Base-by-base conservation (phyloP, 495 filamentous ascomycete species). In the Lasiosphaeriaceae sp. region DNA sequence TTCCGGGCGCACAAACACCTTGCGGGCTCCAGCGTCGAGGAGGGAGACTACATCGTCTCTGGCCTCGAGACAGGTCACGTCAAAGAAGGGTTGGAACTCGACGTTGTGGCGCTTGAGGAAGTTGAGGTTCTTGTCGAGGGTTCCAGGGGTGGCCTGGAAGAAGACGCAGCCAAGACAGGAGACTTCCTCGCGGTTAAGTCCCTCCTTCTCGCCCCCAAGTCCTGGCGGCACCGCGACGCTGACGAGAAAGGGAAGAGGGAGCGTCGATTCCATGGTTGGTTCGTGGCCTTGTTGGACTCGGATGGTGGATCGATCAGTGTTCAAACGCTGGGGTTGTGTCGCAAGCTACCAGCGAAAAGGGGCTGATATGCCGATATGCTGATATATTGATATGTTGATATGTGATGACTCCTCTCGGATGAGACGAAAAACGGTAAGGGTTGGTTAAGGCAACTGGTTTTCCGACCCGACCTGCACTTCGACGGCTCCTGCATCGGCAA, bases 11-110 rank as follows among this genome's bases (percentile, higher is more conserved):
- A 96, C 86, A 69, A 97, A 92, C 46, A 96, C 86, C 71, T 87
- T 94, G 41, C 84, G 80, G n/a, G 90, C 90, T 51, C 95, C 94
- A 59, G 85, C 82, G 66, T 98, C 87, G 51, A 98, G 81, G 26
- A 97, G 79, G 51, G 88, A 80, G 50, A 92, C 73, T 19, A 96
- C 74, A 59, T 96, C 89, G 39, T 88, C 84, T 46, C 74, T 69
- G 23, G 82, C 83, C 55, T 80, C 61, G 52, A 97, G 81, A 23
- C 76, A 72, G 20, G 89, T 87, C 54, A 84, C 91, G 60, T 97
- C 88, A 59, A 95, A 83, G 66, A 84, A 92, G 54, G 86, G 79
- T 48, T 84, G 76, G 59, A 90, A 86, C 39, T 78, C 74, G 56
- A 83, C 77, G 65, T 86, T 80, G 63, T 90, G 82, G 54, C 82